Base-by-base conservation (phyloP, 208 protist genomes). In the Strigomonas oncopelti region DNA sequence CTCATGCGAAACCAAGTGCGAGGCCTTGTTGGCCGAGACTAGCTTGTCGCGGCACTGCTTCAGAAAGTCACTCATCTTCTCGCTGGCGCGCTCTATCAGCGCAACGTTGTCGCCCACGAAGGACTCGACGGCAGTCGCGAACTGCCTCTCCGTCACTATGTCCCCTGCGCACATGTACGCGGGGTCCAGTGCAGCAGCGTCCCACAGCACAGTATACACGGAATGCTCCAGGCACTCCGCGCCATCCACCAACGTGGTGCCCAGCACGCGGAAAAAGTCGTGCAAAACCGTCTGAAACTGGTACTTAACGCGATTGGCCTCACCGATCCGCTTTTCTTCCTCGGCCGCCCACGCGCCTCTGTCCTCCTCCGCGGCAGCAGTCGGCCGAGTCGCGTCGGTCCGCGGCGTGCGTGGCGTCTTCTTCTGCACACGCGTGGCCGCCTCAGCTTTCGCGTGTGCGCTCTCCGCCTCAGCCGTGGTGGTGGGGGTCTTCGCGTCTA, bases 201-300 rank as follows among this genome's bases (percentile, higher is more conserved):
- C 36, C 60, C 60, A 64, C 34, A 64, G 48, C 24, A 64, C 60
- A 1, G 13, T 45, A 22, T 31, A 64, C 22, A 64, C 34, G 22
- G 60, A 22, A 7, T 8, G 60, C 34, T 64, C 60, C 8, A 64
- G 38, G 24, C 60, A 64, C 24, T 74, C 61, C 48, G 13, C 4
- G 24, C 55, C 67, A 0, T 32, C 27, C 0, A 32, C 34, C 8
- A 63, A 4, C 31, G 36, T 42, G 20, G 69, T 73, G 36, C 75
- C 75, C 5, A 80, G 61, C 0, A 52, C 32, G 28, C 61, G 52
- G 28, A 72, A 80, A 55, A 72, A 80, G 56, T 80, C 75, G 56
- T 70, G 34, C 70, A 62, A 0, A 52, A 52, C 27, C 16, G 38
- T 48, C 16, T 64, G 36, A 8, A 64, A 45, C 34, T 31, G 28